Base-by-base conservation (phyloP, 768 basidiomycete species). In the Trametes gibbosa region DNA sequence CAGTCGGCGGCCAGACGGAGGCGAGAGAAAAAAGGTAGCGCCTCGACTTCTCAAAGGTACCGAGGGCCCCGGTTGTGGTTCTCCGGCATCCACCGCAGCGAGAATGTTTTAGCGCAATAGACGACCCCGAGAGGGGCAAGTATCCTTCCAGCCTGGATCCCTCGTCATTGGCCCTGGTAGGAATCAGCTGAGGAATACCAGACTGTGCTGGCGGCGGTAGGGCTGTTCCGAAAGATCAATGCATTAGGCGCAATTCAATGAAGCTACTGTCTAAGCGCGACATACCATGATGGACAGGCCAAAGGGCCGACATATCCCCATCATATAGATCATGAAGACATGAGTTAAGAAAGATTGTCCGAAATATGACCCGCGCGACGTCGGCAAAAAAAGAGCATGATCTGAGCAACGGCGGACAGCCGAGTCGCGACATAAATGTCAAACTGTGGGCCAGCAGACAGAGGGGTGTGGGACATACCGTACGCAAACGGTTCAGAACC, bases 1-100 rank as follows among this genome's bases (percentile, higher is more conserved):
- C 32, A n/a, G 50, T 37, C 60, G 60, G 54, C 60, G 50, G 54
- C 60, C 60, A 52, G 50, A 35, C 43, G 27, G 40, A 17, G 9
- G 54, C 54, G 43, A 53, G 60, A 40, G 60, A 49, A 47, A 19
- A 56, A 42, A 25, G 17, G 25, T 43, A 19, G 29, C 19, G 27
- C 25, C 27, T 25, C 13, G 32, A 16, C 35, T 53, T 53, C 60
- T 23, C 37, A 61, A 52, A 61, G 50, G 27, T 39, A 32, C 60
- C 60, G 60, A 61, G 54, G 10, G 23, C 35, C 32, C 54, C 55
- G 53, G 39, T 49, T 7, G 43, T 50, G 45, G 25, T 55, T 52
- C 50, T 45, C 50, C 60, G 60, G 43, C 42, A 51, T 37, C 14
- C 23, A 32, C 50, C 50, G 53, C 43, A n/a, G 21, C 27, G 21